Evolutionary conservation across 805 yeast genomes (phyloP).

Genomic region (Zygosaccharomyces pseudorouxii): DNA sequence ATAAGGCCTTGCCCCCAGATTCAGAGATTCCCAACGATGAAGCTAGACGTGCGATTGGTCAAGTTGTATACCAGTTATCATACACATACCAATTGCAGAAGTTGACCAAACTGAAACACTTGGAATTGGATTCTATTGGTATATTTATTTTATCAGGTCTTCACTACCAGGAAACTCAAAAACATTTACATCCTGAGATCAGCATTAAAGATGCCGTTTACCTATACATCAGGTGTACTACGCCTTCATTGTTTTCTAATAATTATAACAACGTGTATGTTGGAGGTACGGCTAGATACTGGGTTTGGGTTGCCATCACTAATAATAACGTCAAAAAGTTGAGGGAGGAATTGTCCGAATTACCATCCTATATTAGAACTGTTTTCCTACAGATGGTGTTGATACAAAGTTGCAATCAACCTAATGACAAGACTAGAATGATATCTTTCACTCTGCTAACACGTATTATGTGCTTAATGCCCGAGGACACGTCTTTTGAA

Average conservation of each 20-base stretch:
- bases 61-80: slow-evolving; percentile 37
- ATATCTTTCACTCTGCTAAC: slow-evolving; percentile 58
- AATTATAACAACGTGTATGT: slow-evolving; percentile 22
- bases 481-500: slow-evolving; percentile 52
- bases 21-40: slow-evolving; percentile 30
- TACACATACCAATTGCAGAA: slow-evolving; percentile 34
- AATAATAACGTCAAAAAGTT: slow-evolving; percentile 21
- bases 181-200: slow-evolving; percentile 20
- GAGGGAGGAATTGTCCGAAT: slow-evolving; percentile 11
- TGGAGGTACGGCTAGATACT: slow-evolving; percentile 32
- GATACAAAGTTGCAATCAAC: slow-evolving; percentile 35
- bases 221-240: slow-evolving; percentile 38
- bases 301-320: slow-evolving; percentile 38
- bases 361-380: slow-evolving; percentile 35
- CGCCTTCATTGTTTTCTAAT: slow-evolving; percentile 38
- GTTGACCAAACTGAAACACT: slow-evolving; percentile 26
- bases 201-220: slow-evolving; percentile 35
- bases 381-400: slow-evolving; percentile 43
- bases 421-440: slow-evolving; percentile 38
- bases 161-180: slow-evolving; percentile 20
- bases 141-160: slow-evolving; percentile 29
- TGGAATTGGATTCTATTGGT: slow-evolving; percentile 35
- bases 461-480: slow-evolving; percentile 53
- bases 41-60: slow-evolving; percentile 34
- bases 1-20: slow-evolving; percentile 34